Base-by-base conservation (phyloP, 1,284 basidiomycete genomes). In the Microbotryum lychnidis-dioicae region DNA sequence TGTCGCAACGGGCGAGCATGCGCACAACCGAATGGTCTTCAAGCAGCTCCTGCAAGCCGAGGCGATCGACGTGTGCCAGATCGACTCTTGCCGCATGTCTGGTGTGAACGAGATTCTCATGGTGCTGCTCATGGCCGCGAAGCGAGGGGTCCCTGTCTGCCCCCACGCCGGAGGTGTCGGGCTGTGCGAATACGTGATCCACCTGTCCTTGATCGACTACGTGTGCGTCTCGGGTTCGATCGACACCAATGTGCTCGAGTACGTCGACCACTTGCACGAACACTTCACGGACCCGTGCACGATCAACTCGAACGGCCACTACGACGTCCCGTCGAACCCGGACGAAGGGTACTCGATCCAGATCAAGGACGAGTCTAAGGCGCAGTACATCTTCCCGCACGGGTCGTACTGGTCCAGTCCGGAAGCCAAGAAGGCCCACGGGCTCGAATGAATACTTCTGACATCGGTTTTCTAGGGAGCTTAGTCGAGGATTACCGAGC, bases 131-230 rank as follows among this genome's bases (percentile, higher is more conserved):
- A 92, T 97, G 89, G 85, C 89, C 14, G 87, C 91, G 65, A 96
- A 96, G 85, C 86, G 87, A 70, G 87, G 87, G 54, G 80, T 93
- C 14, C 84, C 87, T 1, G 91, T 97, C 9, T 94, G 91, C 74
- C 92, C 92, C 16, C 92, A 97, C 73, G 92, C 93, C 0, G 93
- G 92, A 49, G 92, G 92, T 69, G 92, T 97, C 47, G 93, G 93
- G 6, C 80, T 96, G 9, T 96, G 91, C 75, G 92, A 94, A 79
- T 91, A 93, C 75, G 88, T 90, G 31, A 88, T 91, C 69, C 88
- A 91, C 74, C 61, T 75, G 25, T 72, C 89, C 80, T 71, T 80
- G 70, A 93, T 96, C 74, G 92, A 97, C 77, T 96, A 93, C 75
- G 89, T 96, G 71, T 85, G 84, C 66, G 80, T 97, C 58, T 92